Conservation (phyloP, 768 basidiomycete species). For the Mycena polygramma region DNA sequence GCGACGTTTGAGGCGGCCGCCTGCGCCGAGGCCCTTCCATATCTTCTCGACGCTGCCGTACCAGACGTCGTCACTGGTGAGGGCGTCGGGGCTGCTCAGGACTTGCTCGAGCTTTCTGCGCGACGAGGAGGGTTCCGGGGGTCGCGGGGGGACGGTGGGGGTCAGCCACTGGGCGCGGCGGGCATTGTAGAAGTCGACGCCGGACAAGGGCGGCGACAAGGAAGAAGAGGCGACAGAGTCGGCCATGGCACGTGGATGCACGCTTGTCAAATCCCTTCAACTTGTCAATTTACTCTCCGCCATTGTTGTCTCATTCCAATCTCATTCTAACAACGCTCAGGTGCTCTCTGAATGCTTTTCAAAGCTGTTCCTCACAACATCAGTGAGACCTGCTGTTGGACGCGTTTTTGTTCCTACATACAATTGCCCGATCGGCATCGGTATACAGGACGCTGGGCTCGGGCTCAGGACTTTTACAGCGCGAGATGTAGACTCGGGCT, state of each 20-base stretch:
- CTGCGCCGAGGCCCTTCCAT: slow-evolving; percentile 72
- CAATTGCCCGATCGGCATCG: too few relatives aligned
- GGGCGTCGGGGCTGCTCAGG: slow-evolving; percentile 60
- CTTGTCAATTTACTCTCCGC: too few relatives aligned
- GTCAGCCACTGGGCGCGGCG: slow-evolving; percentile 75
- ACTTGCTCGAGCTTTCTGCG: slow-evolving; percentile 65
- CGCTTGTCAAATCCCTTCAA: too few relatives aligned
- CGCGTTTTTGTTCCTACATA: too few relatives aligned
- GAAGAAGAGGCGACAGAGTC: slow-evolving; percentile 19
- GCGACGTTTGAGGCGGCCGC: slow-evolving; percentile 68
- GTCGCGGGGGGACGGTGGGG: slow-evolving; percentile 40
- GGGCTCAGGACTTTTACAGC: too few relatives aligned
- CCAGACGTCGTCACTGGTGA: slow-evolving; percentile 69
- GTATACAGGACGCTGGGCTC: too few relatives aligned
- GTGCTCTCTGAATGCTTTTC: too few relatives aligned
- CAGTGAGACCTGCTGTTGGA: too few relatives aligned
- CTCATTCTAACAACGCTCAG: too few relatives aligned
- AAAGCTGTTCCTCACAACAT: too few relatives aligned
- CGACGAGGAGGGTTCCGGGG: slow-evolving; percentile 50
- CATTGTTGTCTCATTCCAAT: too few relatives aligned
- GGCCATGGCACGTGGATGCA: slow-evolving; percentile 3
- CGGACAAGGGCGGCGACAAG: slow-evolving; percentile 46
- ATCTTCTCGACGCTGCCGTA: slow-evolving; percentile 67
- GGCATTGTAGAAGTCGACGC: slow-evolving; percentile 72
- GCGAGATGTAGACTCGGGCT: too few relatives aligned